Conservation (phyloP, 768 basidiomycete species). For the Lentinula aciculospora region DNA sequence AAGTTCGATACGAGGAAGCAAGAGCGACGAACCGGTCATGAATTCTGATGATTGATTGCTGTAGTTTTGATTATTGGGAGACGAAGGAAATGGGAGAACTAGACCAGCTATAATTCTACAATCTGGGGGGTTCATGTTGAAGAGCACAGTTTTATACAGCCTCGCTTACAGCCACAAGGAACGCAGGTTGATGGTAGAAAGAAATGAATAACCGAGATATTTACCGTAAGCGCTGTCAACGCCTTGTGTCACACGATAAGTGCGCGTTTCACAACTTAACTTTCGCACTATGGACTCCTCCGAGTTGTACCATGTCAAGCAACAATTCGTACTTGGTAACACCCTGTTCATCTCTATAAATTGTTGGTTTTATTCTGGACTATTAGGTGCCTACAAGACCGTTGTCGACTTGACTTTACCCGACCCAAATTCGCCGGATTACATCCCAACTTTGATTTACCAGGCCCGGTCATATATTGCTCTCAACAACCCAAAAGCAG, state of each 20-base stretch:
- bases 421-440: slow-evolving; percentile 57
- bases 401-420: slow-evolving; percentile 52
- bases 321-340: slow-evolving; percentile 72
- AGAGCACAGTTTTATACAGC: not conserved
- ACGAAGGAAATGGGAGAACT: slow-evolving; percentile 5
- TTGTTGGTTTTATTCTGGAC: not conserved
- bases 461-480: slow-evolving; percentile 77
- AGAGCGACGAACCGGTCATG: slow-evolving; percentile 13
- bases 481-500: slow-evolving; percentile 51
- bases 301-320: slow-evolving; percentile 62
- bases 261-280: slow-evolving; percentile 7
- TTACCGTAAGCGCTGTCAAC: not conserved
- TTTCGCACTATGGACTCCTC: slow-evolving; percentile 44
- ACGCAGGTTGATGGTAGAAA: not conserved
- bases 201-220: not conserved
- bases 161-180: not conserved
- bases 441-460: slow-evolving; percentile 62
- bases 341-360: not conserved
- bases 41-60: not conserved
- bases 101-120: slow-evolving; percentile 25
- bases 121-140: not conserved
- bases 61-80: not conserved
- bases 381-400: slow-evolving; percentile 62
- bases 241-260: slow-evolving; percentile 15
- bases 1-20: not conserved